Percentiles rank a stretch among this genome's conserved stretches.
These are phyloP conservation scores for Suillus plorans DNA, from an alignment of 768 basidiomycete genomes.

Conservation along the genomic window DNA sequence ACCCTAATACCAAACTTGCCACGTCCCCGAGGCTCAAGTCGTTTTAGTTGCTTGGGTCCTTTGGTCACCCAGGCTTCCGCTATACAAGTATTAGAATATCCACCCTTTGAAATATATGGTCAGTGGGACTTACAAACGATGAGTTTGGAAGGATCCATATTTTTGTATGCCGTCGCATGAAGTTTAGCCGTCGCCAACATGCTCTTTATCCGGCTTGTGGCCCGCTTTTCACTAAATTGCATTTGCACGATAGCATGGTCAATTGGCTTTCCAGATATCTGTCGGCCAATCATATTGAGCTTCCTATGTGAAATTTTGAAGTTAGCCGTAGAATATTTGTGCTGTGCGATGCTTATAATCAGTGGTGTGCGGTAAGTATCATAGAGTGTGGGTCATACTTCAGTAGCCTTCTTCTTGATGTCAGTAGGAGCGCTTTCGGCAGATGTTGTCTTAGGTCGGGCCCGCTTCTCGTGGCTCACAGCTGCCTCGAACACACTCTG, in stretches of 20 bases:
- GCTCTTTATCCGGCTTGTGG: conserved; percentile 80
- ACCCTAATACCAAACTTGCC: conserved; percentile 76
- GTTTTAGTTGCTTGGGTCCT: conserved; percentile 59
- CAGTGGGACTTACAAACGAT: conserved; percentile 69
- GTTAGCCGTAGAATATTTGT: conserved; percentile 88
- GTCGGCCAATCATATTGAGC: conserved; percentile 82
- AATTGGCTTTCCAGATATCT: conserved; percentile 89
- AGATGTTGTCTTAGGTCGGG: neutral
- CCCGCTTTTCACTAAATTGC: conserved; percentile 93
- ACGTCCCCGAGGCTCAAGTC: conserved; percentile 81
- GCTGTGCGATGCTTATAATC: conserved; percentile 42
- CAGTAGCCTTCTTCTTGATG: conserved; percentile 26
- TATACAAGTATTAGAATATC: conserved; percentile 30
- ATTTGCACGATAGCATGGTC: conserved; percentile 96
- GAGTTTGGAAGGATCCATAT: conserved; percentile 66
- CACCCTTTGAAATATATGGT: neutral
- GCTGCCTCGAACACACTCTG: conserved; percentile 15
- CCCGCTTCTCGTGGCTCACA: conserved; percentile 13
- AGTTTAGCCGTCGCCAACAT: conserved; percentile 87
- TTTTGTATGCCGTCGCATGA: conserved; percentile 79
- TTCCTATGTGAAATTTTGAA: conserved; percentile 96
- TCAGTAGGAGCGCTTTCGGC: conserved; percentile 8
- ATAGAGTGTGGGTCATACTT: conserved; percentile 19
- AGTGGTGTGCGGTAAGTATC: neutral
- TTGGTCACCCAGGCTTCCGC: conserved; percentile 96